Base-by-base conservation (phyloP, 352 stramenopile genomes). In the Phytopythium montanum region DNA sequence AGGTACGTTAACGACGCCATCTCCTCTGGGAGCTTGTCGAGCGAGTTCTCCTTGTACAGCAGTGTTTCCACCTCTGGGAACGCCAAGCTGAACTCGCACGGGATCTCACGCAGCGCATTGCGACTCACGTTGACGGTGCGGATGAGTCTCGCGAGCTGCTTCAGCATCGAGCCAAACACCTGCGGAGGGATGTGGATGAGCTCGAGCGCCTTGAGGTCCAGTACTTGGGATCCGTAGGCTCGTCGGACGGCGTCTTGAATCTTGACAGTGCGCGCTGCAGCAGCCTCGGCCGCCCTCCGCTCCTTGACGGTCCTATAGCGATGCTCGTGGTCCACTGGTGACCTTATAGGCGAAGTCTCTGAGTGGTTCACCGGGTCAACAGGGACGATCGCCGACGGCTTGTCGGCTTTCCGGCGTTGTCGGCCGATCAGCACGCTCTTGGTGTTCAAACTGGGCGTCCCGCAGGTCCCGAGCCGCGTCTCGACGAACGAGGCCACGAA, bases 171-270 rank as follows among this genome's bases (percentile, higher is more conserved):
- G n/a, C 73, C 72, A 34, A 73, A 87, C 1, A 93, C 70, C 19
- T 79, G 59, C 0, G 59, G n/a, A 18, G 83, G 81, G 36, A 91
- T 76, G 49, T 83, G 70, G 2, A 86, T 72, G 28, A 93, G 73
- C 36, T 85, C 80, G 10, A 90, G 51, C 3, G 75, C 69, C 54
- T 88, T 91, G 4, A 93, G 58, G 33, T 93, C 76, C 26, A 93
- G 70, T 7, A 70, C 70, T 9, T 78, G 73, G 0, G 71, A 83
- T 29, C 83, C 81, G 29, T 83, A 89, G 0, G 71, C 71, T 0
- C 63, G 69, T 23, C 79, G 77, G 1, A 93, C 69, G 9, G 77
- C 77, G 16, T 69, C 58, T 28, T 58, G 60, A 25, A 89, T 60
- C 44, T 69, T 57, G 12, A 28, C 65, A 10, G 49, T 26, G 5